phyloP scores from a whole-genome alignment of 2,329 filamentous ascomycete species.

The Madurella fahalii region DNA sequence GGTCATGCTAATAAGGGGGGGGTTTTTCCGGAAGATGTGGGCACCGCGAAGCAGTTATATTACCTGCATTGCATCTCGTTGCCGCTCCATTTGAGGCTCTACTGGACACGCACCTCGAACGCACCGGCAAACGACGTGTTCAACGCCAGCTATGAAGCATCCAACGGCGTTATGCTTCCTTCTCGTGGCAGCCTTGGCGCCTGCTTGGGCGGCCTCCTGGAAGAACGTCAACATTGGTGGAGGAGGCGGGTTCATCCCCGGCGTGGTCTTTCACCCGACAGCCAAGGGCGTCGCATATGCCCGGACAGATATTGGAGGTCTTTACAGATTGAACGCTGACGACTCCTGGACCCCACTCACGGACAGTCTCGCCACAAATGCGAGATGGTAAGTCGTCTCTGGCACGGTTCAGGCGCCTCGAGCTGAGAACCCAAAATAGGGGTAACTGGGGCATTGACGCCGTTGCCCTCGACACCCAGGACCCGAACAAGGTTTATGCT shows the following conservation, averaged over 20 bases:
- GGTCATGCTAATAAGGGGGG: background rate
- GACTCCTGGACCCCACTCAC: constrained; percentile 54
- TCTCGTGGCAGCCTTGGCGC: constrained; percentile 23
- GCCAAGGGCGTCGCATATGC: constrained; percentile 50
- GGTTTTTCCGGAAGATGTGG: constrained; percentile 7
- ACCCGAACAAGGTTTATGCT: constrained; percentile 49
- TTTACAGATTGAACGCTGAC: constrained; percentile 52
- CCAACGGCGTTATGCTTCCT: constrained; percentile 23
- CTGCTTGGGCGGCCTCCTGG: constrained; percentile 29
- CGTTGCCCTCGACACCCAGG: constrained; percentile 51
- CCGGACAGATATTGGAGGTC: constrained; percentile 54
- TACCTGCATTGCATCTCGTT: constrained; percentile 11
- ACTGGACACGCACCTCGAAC: constrained; percentile 6
- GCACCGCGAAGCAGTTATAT: constrained; percentile 16
- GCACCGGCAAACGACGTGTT: background rate
- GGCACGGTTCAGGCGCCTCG: background rate
- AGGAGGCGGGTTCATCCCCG: constrained; percentile 53
- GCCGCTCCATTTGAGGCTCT: constrained; percentile 4
- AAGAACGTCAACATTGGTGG: constrained; percentile 43
- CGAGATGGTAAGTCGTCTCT: constrained; percentile 38
- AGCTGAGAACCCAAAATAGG: constrained; percentile 32
- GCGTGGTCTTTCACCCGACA: constrained; percentile 54
- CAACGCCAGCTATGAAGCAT: constrained; percentile 21
- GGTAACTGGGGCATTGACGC: constrained; percentile 56
- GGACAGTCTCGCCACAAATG: constrained; percentile 41